Evolutionary conservation across 805 yeast genomes (phyloP).

Genomic region (Metschnikowia lachancei): DNA sequence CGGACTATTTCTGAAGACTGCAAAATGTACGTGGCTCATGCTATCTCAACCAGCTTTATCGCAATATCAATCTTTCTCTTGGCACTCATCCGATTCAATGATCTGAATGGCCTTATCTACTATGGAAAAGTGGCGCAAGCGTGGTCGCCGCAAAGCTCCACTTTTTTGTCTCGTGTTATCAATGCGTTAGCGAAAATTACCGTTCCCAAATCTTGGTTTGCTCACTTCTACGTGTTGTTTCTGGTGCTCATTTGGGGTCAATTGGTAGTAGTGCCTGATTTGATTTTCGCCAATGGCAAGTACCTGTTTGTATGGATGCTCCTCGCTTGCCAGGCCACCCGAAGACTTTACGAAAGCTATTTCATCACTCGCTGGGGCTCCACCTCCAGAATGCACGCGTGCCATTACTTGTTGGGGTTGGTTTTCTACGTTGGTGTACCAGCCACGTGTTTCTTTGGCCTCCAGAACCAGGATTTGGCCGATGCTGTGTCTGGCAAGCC

Average conservation of each 20-base stretch:
- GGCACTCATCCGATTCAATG: constrained; percentile 2
- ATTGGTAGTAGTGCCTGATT: constrained; percentile 13
- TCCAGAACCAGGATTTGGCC: constrained; percentile 1
- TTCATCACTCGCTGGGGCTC: constrained; percentile 47
- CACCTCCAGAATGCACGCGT: constrained; percentile 55
- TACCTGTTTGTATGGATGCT: constrained; percentile 24
- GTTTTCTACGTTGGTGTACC: constrained; percentile 54
- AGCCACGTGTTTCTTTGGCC: constrained; percentile 25
- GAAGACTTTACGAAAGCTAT: constrained; percentile 57
- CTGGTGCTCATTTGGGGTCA: constrained; percentile 31
- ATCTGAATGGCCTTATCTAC: constrained; percentile 12
- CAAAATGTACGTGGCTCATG: not conserved
- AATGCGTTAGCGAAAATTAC: constrained; percentile 26
- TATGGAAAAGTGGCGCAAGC: constrained; percentile 17
- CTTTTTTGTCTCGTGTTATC: constrained; percentile 3
- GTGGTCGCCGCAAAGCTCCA: not conserved
- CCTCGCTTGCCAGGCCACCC: constrained; percentile 46
- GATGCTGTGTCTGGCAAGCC: too few species aligned
- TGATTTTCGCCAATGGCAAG: constrained; percentile 12
- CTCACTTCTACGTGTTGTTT: constrained; percentile 56
- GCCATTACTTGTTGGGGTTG: constrained; percentile 66
- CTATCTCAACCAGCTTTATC: constrained; percentile 4
- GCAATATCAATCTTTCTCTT: constrained; percentile 6
- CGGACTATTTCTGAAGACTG: not conserved
- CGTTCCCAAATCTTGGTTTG: constrained; percentile 63